These are phyloP conservation scores for Mollisia scopiformis DNA, from an alignment of 2,329 filamentous ascomycete species.

Conservation along the genomic window DNA sequence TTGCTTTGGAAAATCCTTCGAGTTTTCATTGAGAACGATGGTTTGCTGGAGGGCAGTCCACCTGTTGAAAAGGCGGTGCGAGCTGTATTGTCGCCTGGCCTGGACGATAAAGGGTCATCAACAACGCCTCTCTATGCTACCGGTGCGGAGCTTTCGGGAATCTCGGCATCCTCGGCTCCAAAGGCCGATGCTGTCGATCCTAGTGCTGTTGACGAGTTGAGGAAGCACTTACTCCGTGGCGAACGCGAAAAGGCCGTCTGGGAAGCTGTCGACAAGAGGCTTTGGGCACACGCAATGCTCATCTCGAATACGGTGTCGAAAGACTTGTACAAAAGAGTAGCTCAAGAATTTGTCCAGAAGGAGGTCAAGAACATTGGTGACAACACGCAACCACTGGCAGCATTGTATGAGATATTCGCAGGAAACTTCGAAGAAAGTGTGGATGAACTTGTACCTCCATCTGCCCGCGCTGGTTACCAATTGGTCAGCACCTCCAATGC, in stretches of 20 bases:
- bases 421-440: constrained; percentile 94
- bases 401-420: constrained; percentile 90
- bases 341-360: constrained; percentile 93
- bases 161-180: constrained; percentile 38
- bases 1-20: constrained; percentile 87
- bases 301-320: constrained; percentile 78
- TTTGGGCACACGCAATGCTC: constrained; percentile 97
- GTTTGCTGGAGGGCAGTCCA: constrained; percentile 72
- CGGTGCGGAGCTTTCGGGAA: constrained; percentile 43
- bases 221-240: constrained; percentile 73
- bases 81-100: constrained; percentile 68
- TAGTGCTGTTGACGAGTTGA: constrained; percentile 70
- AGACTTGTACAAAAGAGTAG: constrained; percentile 88
- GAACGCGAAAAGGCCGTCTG: constrained; percentile 91
- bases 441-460: constrained; percentile 91
- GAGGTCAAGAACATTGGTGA: constrained; percentile 84
- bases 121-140: constrained; percentile 37
- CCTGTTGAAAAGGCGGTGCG: constrained; percentile 76
- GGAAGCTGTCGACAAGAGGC: constrained; percentile 86
- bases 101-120: constrained; percentile 34
- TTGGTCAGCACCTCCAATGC: constrained; percentile 78
- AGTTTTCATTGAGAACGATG: constrained; percentile 85
- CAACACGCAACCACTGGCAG: constrained; percentile 85
- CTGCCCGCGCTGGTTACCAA: constrained; percentile 88
- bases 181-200: constrained; percentile 71